Base-by-base conservation (phyloP, 192 early-diverging fungal species). In the Entomortierella parvispora region DNA sequence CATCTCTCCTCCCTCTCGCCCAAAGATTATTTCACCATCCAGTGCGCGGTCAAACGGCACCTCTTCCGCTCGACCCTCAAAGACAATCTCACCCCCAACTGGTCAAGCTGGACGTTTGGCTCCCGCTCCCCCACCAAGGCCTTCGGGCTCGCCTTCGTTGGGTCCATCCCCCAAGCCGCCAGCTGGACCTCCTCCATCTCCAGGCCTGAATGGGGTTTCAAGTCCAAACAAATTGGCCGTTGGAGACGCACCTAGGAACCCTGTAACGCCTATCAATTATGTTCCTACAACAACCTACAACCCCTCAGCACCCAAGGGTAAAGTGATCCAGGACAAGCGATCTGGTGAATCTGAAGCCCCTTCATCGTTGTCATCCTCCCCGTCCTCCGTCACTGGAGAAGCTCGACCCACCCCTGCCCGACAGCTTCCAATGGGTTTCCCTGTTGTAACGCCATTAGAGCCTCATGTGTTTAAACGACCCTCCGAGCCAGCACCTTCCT, bases 211-310 rank as follows among this genome's bases (percentile, higher is more conserved):
- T 4, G 65, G 56, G 22, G 15, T 50, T 11, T 9, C 64, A 28
- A 8, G 47, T 32, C 26, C 43, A n/a, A 46, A 42, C 17, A 42
- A 25, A 2, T 37, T 25, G 33, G 7, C 37, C 37, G 12, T 34
- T 31, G 8, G 34, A 9, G 69, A 71, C 8, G 29, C 47, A n/a
- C 62, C 56, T 12, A 43, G 65, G 17, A 77, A 62, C 42, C 65
- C 65, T 32, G 65, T 47, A 5, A 47, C 74, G 32, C 74, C 65
- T 20, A 68, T 77, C 51, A 50, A 42, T 0, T 77, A 77, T 46
- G 74, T 77, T 10, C 74, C 74, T 22, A 4, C 61, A 9, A 77
- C 74, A 2, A 77, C 74, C 2, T 77, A 77, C 49, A 77, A n/a
- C 15, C 70, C 70, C 2, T 31, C 55, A 15, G 51, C 62, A 46